A percentile compares a stretch with the other conserved stretches of the same genome.
Conservation (phyloP, 164 flowering plant genomes). For the Annona cherimola region DNA sequence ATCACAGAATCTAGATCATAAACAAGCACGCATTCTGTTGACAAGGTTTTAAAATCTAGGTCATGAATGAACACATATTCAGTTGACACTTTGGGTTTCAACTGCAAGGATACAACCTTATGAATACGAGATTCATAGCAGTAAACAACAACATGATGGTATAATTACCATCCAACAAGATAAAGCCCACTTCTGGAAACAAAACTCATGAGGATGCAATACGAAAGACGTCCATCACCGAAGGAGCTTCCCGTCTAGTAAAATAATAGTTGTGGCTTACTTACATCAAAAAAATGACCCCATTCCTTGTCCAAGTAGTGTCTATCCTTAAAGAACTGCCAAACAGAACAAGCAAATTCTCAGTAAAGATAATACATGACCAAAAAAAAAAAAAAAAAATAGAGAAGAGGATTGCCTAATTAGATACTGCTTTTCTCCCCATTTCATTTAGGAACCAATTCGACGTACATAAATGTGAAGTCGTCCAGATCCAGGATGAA, state of each 20-base stretch:
- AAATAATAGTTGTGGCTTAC: slow-evolving; percentile 14
- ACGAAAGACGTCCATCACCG: neutral
- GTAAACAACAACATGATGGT: too few species aligned
- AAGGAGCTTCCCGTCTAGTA: neutral
- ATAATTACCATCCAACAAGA: neutral
- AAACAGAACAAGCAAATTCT: neutral
- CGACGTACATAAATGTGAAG: too few species aligned
- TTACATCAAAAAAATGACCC: slow-evolving; percentile 76
- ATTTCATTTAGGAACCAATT: too few species aligned
- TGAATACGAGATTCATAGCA: too few species aligned
- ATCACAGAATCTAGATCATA: neutral
- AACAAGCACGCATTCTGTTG: too few species aligned
- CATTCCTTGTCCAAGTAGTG: slow-evolving; percentile 97
- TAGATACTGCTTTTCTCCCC: too few species aligned
- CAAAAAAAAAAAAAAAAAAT: neutral
- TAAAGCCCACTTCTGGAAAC: neutral
- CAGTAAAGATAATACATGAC: neutral
- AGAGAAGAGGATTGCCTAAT: too few species aligned
- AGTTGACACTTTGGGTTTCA: too few species aligned
- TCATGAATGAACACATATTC: too few species aligned
- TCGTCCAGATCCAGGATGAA: too few species aligned
- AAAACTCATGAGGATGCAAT: neutral
- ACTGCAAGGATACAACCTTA: too few species aligned
- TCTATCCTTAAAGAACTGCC: slow-evolving; percentile 93
- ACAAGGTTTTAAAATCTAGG: too few species aligned